Evolutionary conservation across 2,329 filamentous ascomycete species (phyloP).

Genomic region (Fusarium tjaetaba): DNA sequence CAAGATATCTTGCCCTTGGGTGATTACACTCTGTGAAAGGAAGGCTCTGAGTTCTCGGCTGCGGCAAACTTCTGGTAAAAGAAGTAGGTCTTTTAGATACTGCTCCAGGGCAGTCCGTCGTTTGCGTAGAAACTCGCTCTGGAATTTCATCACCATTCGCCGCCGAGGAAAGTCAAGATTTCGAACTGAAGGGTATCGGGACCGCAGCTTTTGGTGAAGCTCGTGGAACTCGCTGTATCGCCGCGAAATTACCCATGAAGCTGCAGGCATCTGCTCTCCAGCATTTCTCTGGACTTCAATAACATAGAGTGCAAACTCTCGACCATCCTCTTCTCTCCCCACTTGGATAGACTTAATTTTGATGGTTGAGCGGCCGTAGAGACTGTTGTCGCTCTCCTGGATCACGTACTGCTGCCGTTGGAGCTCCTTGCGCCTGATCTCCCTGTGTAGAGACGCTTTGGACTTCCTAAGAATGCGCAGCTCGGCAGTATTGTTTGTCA

Average conservation of each 20-base stretch:
- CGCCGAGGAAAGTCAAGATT: conserved; percentile 91
- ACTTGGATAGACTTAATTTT: conserved; percentile 94
- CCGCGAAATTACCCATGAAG: conserved; percentile 90
- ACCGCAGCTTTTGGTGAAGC: conserved; percentile 86
- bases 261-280: conserved; percentile 96
- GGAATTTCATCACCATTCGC: conserved; percentile 94
- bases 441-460: conserved; percentile 89
- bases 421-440: conserved; percentile 92
- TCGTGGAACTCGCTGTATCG: conserved; percentile 98
- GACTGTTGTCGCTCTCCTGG: conserved; percentile 96
- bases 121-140: conserved; percentile 95
- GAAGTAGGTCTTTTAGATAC: conserved; percentile 83
- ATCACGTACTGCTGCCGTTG: conserved; percentile 97
- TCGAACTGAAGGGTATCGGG: conserved; percentile 86
- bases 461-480: conserved; percentile 92
- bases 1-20: conserved; percentile 66
- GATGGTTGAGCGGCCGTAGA: conserved; percentile 90
- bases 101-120: conserved; percentile 83
- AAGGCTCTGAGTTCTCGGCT: conserved; percentile 93
- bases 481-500: conserved; percentile 97
- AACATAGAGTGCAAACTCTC: conserved; percentile 92
- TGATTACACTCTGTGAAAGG: conserved; percentile 85
- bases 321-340: conserved; percentile 88
- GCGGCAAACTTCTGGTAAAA: conserved; percentile 91
- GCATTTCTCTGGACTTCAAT: conserved; percentile 91